A percentile compares a stretch with the other conserved stretches of the same genome.
These are phyloP conservation scores for Chaetothyriales sp. DNA, from an alignment of 2,329 filamentous ascomycete species.

Conservation along the genomic window DNA sequence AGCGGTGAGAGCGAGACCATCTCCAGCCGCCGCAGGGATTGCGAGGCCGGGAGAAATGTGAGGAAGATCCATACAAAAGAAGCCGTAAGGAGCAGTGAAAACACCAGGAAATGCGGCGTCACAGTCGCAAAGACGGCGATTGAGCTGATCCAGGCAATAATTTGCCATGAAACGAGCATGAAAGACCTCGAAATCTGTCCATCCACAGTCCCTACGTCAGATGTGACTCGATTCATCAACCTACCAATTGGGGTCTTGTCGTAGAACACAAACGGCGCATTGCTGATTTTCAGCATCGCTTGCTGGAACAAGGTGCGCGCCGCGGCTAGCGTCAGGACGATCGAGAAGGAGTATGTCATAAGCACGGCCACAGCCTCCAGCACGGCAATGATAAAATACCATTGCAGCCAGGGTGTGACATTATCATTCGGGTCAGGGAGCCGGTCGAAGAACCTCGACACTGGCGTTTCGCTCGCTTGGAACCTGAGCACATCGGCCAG, in stretches of 20 bases:
- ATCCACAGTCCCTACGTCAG: constrained; percentile 79
- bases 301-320: constrained; percentile 61
- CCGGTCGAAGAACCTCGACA: constrained; percentile 29
- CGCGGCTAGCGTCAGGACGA: constrained; percentile 66
- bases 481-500: constrained; percentile 12
- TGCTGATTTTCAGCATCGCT: constrained; percentile 59
- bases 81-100: constrained; percentile 54
- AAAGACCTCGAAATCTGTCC: constrained; percentile 69
- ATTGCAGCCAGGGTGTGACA: constrained; percentile 59
- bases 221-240: constrained; percentile 82
- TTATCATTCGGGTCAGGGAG: constrained; percentile 55
- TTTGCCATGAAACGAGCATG: constrained; percentile 54
- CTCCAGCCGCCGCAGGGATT: constrained; percentile 68
- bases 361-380: constrained; percentile 47
- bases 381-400: constrained; percentile 54
- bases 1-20: constrained; percentile 81
- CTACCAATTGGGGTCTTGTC: constrained; percentile 80
- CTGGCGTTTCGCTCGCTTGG: constrained; percentile 16
- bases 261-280: constrained; percentile 78
- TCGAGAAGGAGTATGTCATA: constrained; percentile 51
- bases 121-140: constrained; percentile 66
- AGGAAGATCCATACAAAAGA: constrained; percentile 62
- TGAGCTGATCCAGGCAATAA: constrained; percentile 58
- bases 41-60: constrained; percentile 67
- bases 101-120: constrained; percentile 61